Conservation (phyloP, 768 basidiomycete species). For the Heimioporus sp. region DNA sequence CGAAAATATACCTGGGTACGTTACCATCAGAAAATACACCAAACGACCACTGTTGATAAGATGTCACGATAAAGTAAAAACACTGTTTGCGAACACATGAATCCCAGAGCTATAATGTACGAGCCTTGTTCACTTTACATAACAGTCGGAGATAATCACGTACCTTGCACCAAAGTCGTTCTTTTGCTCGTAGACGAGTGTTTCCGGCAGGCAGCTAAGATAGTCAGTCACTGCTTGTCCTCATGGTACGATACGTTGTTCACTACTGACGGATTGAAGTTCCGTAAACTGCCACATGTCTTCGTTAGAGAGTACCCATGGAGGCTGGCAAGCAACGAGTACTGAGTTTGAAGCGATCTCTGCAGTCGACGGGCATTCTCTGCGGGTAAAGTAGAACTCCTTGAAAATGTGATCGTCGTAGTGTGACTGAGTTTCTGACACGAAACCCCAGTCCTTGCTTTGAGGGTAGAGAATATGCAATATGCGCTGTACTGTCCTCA, state of each 20-base stretch:
- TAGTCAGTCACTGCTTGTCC: constrained; percentile 3
- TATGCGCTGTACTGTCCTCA: constrained; percentile 34
- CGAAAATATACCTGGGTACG: neutral
- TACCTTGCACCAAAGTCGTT: constrained; percentile 65
- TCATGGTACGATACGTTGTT: neutral
- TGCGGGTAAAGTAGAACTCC: constrained; percentile 44
- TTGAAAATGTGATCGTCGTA: constrained; percentile 42
- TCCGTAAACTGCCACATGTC: constrained; percentile 54
- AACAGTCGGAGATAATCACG: neutral
- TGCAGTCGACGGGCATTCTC: constrained; percentile 17
- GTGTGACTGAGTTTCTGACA: constrained; percentile 31
- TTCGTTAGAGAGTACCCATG: constrained; percentile 53
- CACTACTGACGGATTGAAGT: constrained; percentile 29
- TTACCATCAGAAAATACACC: constrained; percentile 58
- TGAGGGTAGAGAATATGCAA: constrained; percentile 46
- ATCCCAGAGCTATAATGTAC: constrained; percentile 45
- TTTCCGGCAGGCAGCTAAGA: constrained; percentile 27
- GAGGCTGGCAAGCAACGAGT: constrained; percentile 57
- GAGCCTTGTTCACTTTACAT: constrained; percentile 1
- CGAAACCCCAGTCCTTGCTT: constrained; percentile 43
- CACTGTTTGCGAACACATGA: constrained; percentile 46
- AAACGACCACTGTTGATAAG: constrained; percentile 61
- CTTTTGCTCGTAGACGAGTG: constrained; percentile 46
- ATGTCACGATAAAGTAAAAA: constrained; percentile 58
- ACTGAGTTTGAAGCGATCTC: constrained; percentile 36